Evolutionary conservation across 345 rosid species (phyloP).

Genomic region (Trapa incisa): DNA sequence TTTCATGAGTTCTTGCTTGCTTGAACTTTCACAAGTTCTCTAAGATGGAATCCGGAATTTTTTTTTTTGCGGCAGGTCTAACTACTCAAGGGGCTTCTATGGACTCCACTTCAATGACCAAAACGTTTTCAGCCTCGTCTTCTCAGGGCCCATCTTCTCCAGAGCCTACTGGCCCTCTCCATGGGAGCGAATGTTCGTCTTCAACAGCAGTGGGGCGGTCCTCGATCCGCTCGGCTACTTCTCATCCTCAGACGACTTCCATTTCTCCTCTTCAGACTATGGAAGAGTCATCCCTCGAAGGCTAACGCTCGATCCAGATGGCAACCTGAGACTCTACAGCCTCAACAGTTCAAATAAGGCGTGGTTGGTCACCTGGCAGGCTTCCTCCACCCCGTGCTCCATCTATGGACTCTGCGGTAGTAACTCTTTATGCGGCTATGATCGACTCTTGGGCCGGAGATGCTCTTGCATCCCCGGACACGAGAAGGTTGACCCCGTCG

Average conservation of each 20-base stretch:
- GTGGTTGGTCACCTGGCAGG: constrained; percentile 25
- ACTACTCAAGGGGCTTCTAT: constrained; percentile 20
- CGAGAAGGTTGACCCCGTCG: constrained; percentile 6
- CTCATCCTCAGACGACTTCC: constrained; percentile 11
- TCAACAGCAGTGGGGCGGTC: constrained; percentile 21
- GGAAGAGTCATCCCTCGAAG: constrained; percentile 15
- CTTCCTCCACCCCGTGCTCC: constrained; percentile 8
- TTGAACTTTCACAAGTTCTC: neutral
- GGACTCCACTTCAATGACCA: constrained; percentile 15
- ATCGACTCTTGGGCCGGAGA: constrained; percentile 9
- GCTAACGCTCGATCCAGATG: constrained; percentile 28
- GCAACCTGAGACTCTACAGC: constrained; percentile 26
- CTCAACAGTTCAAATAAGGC: neutral
- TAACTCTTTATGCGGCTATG: constrained; percentile 20
- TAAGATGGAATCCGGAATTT: neutral
- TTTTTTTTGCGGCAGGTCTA: neutral
- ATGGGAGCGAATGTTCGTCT: constrained; percentile 2
- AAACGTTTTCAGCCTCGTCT: constrained; percentile 17
- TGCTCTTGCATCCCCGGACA: constrained; percentile 31
- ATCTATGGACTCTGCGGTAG: constrained; percentile 26
- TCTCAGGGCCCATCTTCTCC: constrained; percentile 12
- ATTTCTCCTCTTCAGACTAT: constrained; percentile 16
- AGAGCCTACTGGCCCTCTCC: constrained; percentile 23
- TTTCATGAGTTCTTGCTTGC: neutral
- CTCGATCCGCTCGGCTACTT: constrained; percentile 19